Percentiles rank a stretch among this genome's conserved stretches.
Evolutionary conservation across 2,329 filamentous ascomycete species (phyloP).

Genomic region (Penicillium digitatum): DNA sequence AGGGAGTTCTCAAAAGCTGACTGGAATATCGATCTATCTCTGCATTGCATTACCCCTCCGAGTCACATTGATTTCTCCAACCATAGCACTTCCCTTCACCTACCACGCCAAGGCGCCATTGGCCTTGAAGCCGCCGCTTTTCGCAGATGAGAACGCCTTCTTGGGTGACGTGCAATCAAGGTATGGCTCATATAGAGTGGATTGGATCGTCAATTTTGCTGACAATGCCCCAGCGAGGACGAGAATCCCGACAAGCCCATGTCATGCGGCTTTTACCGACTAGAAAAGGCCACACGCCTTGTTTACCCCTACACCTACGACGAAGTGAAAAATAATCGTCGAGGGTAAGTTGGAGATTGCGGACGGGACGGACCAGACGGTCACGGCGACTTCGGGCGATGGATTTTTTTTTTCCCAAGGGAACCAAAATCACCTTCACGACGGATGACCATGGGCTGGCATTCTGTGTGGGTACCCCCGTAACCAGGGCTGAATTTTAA

Average conservation of each 20-base stretch:
- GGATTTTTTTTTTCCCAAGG: conserved; percentile 68
- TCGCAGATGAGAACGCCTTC: conserved; percentile 65
- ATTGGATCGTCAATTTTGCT: not conserved
- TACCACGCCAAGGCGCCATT: conserved; percentile 58
- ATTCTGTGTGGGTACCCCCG: conserved; percentile 48
- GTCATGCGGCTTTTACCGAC: conserved; percentile 61
- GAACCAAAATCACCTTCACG: conserved; percentile 62
- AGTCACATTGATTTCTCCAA: conserved; percentile 1
- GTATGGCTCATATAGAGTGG: conserved; percentile 28
- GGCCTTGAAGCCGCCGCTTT: conserved; percentile 60
- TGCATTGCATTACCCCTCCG: not conserved
- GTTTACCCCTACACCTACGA: conserved; percentile 68
- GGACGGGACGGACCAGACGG: conserved; percentile 59
- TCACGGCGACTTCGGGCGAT: conserved; percentile 59
- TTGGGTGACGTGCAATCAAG: conserved; percentile 60
- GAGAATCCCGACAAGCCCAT: conserved; percentile 58
- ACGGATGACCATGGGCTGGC: conserved; percentile 59
- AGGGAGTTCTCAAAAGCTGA: not conserved
- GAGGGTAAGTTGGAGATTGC: conserved; percentile 64
- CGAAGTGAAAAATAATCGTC: conserved; percentile 71
- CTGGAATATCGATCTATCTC: not conserved
- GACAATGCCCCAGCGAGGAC: conserved; percentile 43
- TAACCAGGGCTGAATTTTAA: not conserved
- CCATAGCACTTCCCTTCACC: conserved; percentile 44
- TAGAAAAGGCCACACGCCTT: conserved; percentile 64